phyloP scores from a whole-genome alignment of 257 asterid species.

The Capsicum rhomboideum region DNA sequence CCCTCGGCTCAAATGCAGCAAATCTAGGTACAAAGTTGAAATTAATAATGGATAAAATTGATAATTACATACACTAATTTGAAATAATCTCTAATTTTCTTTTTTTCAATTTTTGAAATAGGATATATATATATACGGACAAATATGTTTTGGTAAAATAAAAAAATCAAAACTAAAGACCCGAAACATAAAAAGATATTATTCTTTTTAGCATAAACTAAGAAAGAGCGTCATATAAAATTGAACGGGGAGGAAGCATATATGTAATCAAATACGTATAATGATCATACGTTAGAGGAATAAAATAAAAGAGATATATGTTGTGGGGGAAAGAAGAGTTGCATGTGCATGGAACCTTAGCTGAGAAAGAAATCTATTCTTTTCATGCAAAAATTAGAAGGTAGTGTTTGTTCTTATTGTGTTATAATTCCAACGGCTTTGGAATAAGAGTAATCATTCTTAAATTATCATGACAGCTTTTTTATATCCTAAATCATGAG shows the following conservation, averaged over 20 bases:
- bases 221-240: neutral
- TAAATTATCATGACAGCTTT: neutral
- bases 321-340: conserved; percentile 7
- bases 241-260: neutral
- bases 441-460: conserved; percentile 34
- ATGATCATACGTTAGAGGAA: neutral
- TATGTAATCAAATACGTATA: neutral
- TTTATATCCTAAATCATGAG: neutral
- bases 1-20: no score
- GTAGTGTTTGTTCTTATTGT: conserved; percentile 42
- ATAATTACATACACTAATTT: no score
- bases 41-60: no score
- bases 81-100: no score
- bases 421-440: conserved; percentile 34
- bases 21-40: no score
- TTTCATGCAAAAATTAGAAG: conserved; percentile 48
- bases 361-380: conserved; percentile 27
- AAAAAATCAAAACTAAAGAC: no score
- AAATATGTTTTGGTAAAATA: no score
- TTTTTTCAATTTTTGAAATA: no score
- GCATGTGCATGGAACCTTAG: conserved; percentile 52
- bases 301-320: neutral
- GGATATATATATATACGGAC: no score
- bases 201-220: neutral
- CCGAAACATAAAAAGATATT: neutral